Evolutionary conservation across 108 stramenopile species (phyloP).

Genomic region (Cyclotella atomus): DNA sequence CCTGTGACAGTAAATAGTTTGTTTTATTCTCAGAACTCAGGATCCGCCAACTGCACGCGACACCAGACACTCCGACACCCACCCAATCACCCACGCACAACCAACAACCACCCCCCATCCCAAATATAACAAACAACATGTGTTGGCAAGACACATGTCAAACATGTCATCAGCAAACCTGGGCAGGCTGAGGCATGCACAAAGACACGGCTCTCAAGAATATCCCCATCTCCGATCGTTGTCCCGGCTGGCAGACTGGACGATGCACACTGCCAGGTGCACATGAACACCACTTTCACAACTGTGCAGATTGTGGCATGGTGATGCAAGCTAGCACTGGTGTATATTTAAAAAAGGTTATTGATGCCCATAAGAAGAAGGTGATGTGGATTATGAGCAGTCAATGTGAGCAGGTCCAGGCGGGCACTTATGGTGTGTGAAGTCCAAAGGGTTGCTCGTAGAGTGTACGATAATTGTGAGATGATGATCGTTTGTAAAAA

Average conservation of each 20-base stretch:
- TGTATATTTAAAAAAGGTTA: slow-evolving; percentile 1
- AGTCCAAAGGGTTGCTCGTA: slow-evolving; percentile 1
- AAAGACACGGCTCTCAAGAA: neutral
- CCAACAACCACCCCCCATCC: neutral
- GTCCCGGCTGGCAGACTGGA: slow-evolving; percentile 7
- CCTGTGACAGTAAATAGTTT: too few species aligned
- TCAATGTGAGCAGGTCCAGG: slow-evolving; percentile 21
- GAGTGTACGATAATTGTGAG: too few species aligned
- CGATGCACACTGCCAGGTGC: slow-evolving; percentile 8
- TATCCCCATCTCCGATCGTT: neutral
- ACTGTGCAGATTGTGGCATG: slow-evolving; percentile 9
- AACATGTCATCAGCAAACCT: neutral
- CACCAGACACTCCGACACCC: too few species aligned
- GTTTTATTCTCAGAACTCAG: too few species aligned
- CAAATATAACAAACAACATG: neutral
- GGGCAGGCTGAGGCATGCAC: slow-evolving; percentile 17
- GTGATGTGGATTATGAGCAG: neutral
- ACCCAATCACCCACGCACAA: too few species aligned
- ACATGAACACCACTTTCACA: neutral
- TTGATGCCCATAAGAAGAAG: slow-evolving; percentile 19
- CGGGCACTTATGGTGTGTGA: slow-evolving; percentile 8
- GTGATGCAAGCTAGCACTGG: slow-evolving; percentile 13
- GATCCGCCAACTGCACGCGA: too few species aligned
- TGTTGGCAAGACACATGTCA: slow-evolving; percentile 23
- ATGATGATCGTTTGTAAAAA: too few species aligned